Base-by-base conservation (phyloP, 1,139 yeast genomes). In the Magnusiomyces magnusii region DNA sequence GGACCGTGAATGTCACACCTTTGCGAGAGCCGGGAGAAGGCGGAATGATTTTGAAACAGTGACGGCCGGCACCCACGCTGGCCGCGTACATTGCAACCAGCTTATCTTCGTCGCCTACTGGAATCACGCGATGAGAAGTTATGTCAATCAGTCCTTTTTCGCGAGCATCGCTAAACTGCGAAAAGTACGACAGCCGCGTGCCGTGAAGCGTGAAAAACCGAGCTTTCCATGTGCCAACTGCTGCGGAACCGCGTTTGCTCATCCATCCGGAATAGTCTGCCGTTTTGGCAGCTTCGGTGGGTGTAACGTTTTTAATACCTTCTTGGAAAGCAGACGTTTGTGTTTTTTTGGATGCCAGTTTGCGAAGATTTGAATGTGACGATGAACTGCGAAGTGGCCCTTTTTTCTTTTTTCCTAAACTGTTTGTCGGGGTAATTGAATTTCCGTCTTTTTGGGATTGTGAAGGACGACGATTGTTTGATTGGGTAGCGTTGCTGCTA, bases 21-120 rank as follows among this genome's bases (percentile, higher is more conserved):
- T 92, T 93, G 66, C 86, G 85, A 62, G 93, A 88, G 0, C 99
- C 99, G 0, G 99, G 99, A 0, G 96, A 96, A 0, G 99, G 99
- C 3, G 99, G 99, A 1, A 92, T 84, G 21, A 93, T 73, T 72
- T 93, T 93, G 76, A 93, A 93, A 69, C 97, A 91, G 70, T 84
- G 89, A 53, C 96, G 79, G 19, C 98, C 98, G 58, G 88, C 87
- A 17, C 97, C 97, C 2, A 96, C 87, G 42, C 95, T 85, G 0
- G 97, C 93, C 0, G 98, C 97, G 73, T 88, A 88, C 58, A 92
- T 75, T 0, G 97, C 88, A 53, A 91, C 84, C 62, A 88, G 79
- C 68, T 87, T 82, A 71, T 91, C 97, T 58, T 84, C 85, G 58
- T 85, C 88, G 56, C 83, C 82, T 1, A 86, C 85, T 1, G 95